phyloP scores from a whole-genome alignment of 192 early-diverging fungal species.

The Rhizoclosmatium globosum region DNA sequence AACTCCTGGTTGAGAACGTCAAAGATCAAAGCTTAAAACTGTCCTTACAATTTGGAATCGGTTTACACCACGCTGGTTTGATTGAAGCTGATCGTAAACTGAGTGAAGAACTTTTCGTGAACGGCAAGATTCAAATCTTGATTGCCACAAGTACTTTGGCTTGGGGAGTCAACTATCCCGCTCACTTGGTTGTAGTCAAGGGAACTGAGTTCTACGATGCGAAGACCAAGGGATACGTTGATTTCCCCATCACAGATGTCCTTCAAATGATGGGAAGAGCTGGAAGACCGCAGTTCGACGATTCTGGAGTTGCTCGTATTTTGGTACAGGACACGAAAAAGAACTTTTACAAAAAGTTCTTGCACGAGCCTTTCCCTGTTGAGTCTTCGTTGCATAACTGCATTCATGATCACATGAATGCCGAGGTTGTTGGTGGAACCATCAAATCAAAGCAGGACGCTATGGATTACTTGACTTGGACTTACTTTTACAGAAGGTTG shows the following conservation, averaged over 20 bases:
- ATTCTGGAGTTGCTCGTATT: slow-evolving; percentile 89
- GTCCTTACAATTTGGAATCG: slow-evolving; percentile 94
- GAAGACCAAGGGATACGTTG: slow-evolving; percentile 88
- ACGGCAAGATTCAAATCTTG: slow-evolving; percentile 95
- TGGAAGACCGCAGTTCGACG: slow-evolving; percentile 95
- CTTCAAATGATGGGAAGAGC: slow-evolving; percentile 99
- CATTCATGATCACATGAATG: slow-evolving; percentile 90
- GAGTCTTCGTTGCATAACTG: slow-evolving; percentile 62
- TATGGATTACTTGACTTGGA: slow-evolving; percentile 95
- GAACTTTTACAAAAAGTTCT: slow-evolving; percentile 98
- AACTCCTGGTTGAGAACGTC: slow-evolving; percentile 73
- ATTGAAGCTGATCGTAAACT: slow-evolving; percentile 85
- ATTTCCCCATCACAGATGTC: slow-evolving; percentile 97
- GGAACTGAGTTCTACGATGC: slow-evolving; percentile 98
- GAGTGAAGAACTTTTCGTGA: slow-evolving; percentile 93
- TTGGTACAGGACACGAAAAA: slow-evolving; percentile 96
- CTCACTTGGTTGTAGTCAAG: slow-evolving; percentile 97
- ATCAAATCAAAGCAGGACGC: slow-evolving; percentile 93
- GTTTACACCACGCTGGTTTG: slow-evolving; percentile 96
- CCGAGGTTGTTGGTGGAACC: slow-evolving; percentile 89
- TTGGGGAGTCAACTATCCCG: slow-evolving; percentile 98
- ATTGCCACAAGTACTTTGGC: slow-evolving; percentile 96
- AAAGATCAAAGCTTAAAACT: slow-evolving; percentile 82
- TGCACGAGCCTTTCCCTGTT: slow-evolving; percentile 86
- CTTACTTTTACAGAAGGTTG: slow-evolving; percentile 92